Conservation (phyloP, 106 monocot species). For the Dioscorea alata region DNA sequence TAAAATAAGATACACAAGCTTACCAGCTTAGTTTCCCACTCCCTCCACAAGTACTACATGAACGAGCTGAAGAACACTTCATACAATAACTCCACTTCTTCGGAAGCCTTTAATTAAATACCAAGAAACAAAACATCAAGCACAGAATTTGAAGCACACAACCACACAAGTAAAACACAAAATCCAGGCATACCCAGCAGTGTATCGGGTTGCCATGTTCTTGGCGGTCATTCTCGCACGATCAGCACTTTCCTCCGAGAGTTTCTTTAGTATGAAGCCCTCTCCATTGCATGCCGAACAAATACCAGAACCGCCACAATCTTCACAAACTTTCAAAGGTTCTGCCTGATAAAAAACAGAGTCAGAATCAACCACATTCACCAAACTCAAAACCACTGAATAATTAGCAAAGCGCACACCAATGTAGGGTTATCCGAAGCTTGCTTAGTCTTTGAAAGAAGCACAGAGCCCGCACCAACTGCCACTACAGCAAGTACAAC, state of each 20-base stretch:
- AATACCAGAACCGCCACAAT: slow-evolving; percentile 86
- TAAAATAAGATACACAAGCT: not conserved
- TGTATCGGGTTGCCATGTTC: slow-evolving; percentile 82
- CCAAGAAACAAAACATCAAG: slow-evolving; percentile 4
- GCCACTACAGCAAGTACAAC: slow-evolving; percentile 46
- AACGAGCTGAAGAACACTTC: slow-evolving; percentile 77
- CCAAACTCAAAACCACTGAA: too few relatives aligned
- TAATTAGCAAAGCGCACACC: too few relatives aligned
- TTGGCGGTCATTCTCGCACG: slow-evolving; percentile 77
- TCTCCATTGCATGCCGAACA: slow-evolving; percentile 86
- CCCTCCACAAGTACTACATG: slow-evolving; percentile 65
- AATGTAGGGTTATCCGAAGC: slow-evolving; percentile 15
- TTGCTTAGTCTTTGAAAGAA: slow-evolving; percentile 47
- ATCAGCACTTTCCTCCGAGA: slow-evolving; percentile 65
- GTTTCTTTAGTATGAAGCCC: slow-evolving; percentile 78
- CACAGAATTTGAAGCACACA: not conserved
- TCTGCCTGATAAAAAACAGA: slow-evolving; percentile 33
- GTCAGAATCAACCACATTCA: slow-evolving; percentile 4
- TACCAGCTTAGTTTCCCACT: slow-evolving; percentile 50
- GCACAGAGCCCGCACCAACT: slow-evolving; percentile 57
- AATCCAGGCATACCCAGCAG: slow-evolving; percentile 50
- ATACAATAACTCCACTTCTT: slow-evolving; percentile 91
- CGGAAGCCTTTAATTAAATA: slow-evolving; percentile 58
- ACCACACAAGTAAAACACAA: not conserved
- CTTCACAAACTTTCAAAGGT: slow-evolving; percentile 46